Percentiles rank a stretch among this genome's conserved stretches.
Evolutionary conservation across 164 flowering plant genomes (phyloP).

Genomic region (Warburgia ugandensis): DNA sequence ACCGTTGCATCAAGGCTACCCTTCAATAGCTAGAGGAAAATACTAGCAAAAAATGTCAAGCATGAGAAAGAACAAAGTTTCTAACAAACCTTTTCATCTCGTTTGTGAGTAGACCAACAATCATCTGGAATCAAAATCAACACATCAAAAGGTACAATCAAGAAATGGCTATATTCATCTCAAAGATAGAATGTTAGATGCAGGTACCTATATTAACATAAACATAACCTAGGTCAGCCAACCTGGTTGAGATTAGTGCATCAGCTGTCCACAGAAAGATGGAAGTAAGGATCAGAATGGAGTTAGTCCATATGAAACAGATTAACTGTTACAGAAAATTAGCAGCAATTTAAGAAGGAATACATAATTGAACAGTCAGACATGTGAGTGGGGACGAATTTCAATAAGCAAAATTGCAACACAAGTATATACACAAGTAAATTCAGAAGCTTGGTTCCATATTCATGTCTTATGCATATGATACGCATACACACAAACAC

Average conservation of each 20-base stretch:
- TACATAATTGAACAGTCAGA: no score
- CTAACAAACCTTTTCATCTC: constrained; percentile 45
- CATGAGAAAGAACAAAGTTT: background rate
- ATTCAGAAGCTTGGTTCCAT: no score
- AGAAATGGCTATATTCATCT: background rate
- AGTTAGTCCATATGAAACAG: no score
- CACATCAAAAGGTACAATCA: background rate
- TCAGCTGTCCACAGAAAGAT: constrained; percentile 59
- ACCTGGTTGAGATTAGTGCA: constrained; percentile 81
- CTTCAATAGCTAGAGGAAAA: background rate
- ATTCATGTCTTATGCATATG: no score
- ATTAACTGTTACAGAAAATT: no score
- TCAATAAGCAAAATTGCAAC: no score
- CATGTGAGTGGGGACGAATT: no score
- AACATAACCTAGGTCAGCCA: constrained; percentile 73
- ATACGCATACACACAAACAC: no score
- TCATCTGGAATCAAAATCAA: constrained; percentile 58
- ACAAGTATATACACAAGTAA: no score
- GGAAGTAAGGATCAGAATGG: constrained; percentile 10
- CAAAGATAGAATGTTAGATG: background rate
- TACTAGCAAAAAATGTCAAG: background rate
- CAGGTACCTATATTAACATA: constrained; percentile 88
- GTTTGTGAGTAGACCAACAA: constrained; percentile 61
- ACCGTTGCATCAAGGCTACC: no score
- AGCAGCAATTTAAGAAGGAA: no score